Evolutionary conservation across 129 eudicot species (phyloP), one percentile per base, ranked within the genome.

Genomic region (Apium graveolens): DNA sequence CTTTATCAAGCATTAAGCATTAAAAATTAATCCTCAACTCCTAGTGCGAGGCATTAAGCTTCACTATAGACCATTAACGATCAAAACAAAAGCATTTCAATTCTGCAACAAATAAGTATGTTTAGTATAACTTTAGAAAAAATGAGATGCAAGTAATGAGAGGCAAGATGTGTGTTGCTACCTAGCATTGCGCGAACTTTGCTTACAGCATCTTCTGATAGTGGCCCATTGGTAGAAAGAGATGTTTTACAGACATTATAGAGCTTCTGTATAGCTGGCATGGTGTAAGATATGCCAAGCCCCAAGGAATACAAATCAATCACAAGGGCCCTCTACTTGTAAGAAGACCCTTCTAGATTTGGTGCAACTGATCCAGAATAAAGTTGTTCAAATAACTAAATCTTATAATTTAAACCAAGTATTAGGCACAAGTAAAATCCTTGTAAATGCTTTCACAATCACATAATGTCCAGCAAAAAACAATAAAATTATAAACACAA

Each of bases 241-340:
- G 98, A 89, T n/a, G 83, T 96, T 84, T 91, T 91, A 86, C 97
- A 91, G 14, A 92, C 89, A 73, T 94, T 94, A 75, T 89, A 94
- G 48, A 94, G 92, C 89, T 91, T 94, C 82, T 94, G 97, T 70
- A 94, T 82, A 81, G 88, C 91, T 86, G 97, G 98, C 98, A 94
- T 91, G 84, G 78, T 87, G 85, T 74, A 75, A 60, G 78, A 79
- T 68, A 70, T 70, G 69, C 78, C 70, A 68, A 77, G 44, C 76
- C 84, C 44, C 44, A 41, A 62, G 55, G 60, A 73, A 75, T 26
- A 29, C 35, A 35, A 29, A 57, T 75, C 42, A 77, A 74, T 57
- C 39, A 6, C 38, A 77, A 84, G 86, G 87, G 84, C 80, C 84
- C 83, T 81, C 83, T 81, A 82, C 17, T 79, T 51, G 57, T 69